Evolutionary conservation across 73 alveolate genomes (phyloP).

Genomic region (Durusdinium trenchii): DNA sequence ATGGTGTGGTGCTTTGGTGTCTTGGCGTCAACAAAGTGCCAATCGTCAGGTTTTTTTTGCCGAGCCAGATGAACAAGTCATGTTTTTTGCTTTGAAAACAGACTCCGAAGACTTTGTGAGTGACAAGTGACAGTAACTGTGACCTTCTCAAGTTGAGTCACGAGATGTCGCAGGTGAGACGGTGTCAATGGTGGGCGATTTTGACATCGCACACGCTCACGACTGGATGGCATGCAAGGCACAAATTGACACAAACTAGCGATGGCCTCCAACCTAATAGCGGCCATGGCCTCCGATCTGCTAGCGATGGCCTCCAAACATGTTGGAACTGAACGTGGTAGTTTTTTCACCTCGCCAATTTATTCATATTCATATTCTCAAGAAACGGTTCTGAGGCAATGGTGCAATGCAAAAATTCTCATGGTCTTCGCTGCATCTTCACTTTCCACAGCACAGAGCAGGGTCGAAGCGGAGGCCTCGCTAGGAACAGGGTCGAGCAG

Average conservation of each 20-base stretch:
- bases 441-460: conserved; percentile 90
- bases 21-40: background rate
- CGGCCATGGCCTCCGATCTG: too few species aligned
- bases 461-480: conserved; percentile 59
- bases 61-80: too few species aligned
- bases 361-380: too few species aligned
- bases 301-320: too few species aligned
- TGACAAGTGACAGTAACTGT: too few species aligned
- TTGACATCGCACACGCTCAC: conserved; percentile 81
- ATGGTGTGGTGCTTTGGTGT: conserved; percentile 60
- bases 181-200: conserved; percentile 50
- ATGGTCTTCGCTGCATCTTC: conserved; percentile 69
- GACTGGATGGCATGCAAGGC: conserved; percentile 94
- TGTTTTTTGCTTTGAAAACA: background rate
- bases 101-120: too few species aligned
- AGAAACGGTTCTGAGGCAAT: too few species aligned
- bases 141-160: too few species aligned
- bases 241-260: too few species aligned
- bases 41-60: background rate
- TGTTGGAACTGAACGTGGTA: background rate
- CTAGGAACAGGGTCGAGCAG: background rate
- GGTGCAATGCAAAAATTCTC: conserved; percentile 83
- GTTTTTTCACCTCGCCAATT: too few species aligned
- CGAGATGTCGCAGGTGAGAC: conserved; percentile 44
- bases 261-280: too few species aligned